Evolutionary conservation across 1,284 basidiomycete species (phyloP).

Genomic region (Malassezia yamatoensis): DNA sequence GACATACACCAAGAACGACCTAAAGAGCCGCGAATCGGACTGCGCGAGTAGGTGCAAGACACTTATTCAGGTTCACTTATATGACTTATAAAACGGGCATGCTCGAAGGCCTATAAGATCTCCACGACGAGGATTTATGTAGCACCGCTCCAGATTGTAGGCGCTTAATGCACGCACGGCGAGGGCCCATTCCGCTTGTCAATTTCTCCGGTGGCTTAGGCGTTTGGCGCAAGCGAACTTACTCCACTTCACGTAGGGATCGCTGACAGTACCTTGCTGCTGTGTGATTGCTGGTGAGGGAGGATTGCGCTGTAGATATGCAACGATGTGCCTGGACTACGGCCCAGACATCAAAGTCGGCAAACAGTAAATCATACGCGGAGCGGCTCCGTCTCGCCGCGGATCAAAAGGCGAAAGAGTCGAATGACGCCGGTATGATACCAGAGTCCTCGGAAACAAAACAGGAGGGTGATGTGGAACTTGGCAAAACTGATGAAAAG

Average conservation of each 20-base stretch:
- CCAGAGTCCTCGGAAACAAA: too few species aligned
- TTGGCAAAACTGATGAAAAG: too few species aligned
- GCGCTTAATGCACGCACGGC: too few species aligned
- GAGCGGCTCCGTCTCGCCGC: constrained; percentile 11
- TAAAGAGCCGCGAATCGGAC: constrained; percentile 9
- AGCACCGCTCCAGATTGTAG: too few species aligned
- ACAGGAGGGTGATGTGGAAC: too few species aligned
- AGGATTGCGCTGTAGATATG: background rate
- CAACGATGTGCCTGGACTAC: constrained; percentile 7
- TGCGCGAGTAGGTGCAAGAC: constrained; percentile 5
- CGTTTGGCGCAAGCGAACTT: background rate
- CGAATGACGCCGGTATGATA: too few species aligned
- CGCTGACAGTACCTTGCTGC: background rate
- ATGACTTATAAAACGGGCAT: constrained; percentile 1
- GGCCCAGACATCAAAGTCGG: background rate
- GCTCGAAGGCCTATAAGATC: background rate
- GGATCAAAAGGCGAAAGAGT: background rate
- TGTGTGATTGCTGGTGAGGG: background rate
- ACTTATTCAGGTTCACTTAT: constrained; percentile 1
- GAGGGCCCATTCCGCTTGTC: too few species aligned
- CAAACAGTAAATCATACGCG: constrained; percentile 7
- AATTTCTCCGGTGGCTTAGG: too few species aligned
- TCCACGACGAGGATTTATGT: too few species aligned
- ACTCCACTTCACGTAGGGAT: background rate
- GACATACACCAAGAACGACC: background rate